phyloP scores from a whole-genome alignment of 1,139 yeast species.

The Kodamaea alishanica region DNA sequence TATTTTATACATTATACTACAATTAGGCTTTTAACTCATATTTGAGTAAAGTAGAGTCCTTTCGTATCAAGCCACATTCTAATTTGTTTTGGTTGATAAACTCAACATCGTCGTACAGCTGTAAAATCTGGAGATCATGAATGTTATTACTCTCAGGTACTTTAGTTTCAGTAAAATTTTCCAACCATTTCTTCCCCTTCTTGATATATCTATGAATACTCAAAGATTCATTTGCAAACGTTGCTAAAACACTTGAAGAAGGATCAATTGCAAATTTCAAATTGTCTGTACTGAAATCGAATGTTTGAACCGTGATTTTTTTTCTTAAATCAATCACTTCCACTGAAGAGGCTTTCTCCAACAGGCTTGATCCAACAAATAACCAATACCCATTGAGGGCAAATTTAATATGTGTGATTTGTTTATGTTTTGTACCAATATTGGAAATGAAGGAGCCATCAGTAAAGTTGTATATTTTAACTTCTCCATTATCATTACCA shows the following conservation, averaged over 20 bases:
- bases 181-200: slow-evolving; percentile 43
- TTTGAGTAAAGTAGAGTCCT: slow-evolving; percentile 5
- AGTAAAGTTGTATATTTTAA: slow-evolving; percentile 43
- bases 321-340: slow-evolving; percentile 61
- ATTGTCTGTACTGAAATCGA: slow-evolving; percentile 17
- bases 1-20: background rate
- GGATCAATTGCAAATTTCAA: slow-evolving; percentile 41
- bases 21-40: slow-evolving; percentile 4
- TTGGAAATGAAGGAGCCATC: slow-evolving; percentile 38
- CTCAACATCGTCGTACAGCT: slow-evolving; percentile 8
- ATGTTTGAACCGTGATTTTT: slow-evolving; percentile 27
- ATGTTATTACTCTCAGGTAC: slow-evolving; percentile 1
- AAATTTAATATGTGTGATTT: slow-evolving; percentile 44
- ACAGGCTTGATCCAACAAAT: slow-evolving; percentile 18
- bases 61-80: slow-evolving; percentile 4
- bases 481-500: slow-evolving; percentile 36
- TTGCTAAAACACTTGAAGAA: slow-evolving; percentile 39
- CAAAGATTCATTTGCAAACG: slow-evolving; percentile 16
- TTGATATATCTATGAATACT: slow-evolving; percentile 37
- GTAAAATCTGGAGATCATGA: slow-evolving; percentile 5
- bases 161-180: slow-evolving; percentile 5
- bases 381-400: slow-evolving; percentile 74
- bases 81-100: slow-evolving; percentile 8
- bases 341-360: slow-evolving; percentile 20
- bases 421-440: slow-evolving; percentile 23